Evolutionary conservation across 2,329 filamentous ascomycete genomes (phyloP).

Genomic region (Berkeleyomyces rouxiae): DNA sequence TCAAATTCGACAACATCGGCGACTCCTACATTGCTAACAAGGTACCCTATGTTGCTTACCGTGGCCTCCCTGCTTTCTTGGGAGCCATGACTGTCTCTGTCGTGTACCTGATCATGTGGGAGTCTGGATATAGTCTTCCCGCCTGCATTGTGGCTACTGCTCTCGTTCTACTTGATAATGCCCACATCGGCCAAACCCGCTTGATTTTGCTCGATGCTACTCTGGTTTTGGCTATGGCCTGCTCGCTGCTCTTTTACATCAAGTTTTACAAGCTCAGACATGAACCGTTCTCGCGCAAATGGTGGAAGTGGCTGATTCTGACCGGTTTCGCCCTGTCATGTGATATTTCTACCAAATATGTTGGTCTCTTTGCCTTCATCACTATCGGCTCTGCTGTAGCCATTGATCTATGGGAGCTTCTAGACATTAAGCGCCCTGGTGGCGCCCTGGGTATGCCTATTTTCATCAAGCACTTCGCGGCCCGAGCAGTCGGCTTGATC

Average conservation of each 20-base stretch:
- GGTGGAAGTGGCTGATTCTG: slow-evolving; percentile 98
- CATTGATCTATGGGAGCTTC: slow-evolving; percentile 87
- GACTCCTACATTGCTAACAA: slow-evolving; percentile 96
- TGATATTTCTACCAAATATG: slow-evolving; percentile 97
- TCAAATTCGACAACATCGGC: slow-evolving; percentile 97
- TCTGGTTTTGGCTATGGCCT: slow-evolving; percentile 86
- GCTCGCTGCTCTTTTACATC: slow-evolving; percentile 85
- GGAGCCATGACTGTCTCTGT: slow-evolving; percentile 89
- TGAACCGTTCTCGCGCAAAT: slow-evolving; percentile 77
- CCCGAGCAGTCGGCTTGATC: slow-evolving; percentile 72
- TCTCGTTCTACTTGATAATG: slow-evolving; percentile 88
- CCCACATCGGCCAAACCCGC: slow-evolving; percentile 89
- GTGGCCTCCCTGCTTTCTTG: slow-evolving; percentile 78
- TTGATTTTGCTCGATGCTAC: slow-evolving; percentile 91
- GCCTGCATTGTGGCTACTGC: slow-evolving; percentile 76
- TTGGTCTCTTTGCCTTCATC: slow-evolving; percentile 90
- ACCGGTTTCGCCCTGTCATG: slow-evolving; percentile 91
- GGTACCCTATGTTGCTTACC: slow-evolving; percentile 91
- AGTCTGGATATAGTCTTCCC: slow-evolving; percentile 91
- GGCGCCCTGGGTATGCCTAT: slow-evolving; percentile 64
- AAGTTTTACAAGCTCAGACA: slow-evolving; percentile 96
- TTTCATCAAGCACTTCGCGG: slow-evolving; percentile 79
- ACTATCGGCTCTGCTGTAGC: slow-evolving; percentile 87
- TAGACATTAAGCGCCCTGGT: slow-evolving; percentile 71
- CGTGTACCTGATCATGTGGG: slow-evolving; percentile 97